A percentile compares a stretch with the other conserved stretches of the same genome.
These are phyloP conservation scores for Farysia itapuensis DNA, from an alignment of 1,284 basidiomycete genomes.

Conservation along the genomic window DNA sequence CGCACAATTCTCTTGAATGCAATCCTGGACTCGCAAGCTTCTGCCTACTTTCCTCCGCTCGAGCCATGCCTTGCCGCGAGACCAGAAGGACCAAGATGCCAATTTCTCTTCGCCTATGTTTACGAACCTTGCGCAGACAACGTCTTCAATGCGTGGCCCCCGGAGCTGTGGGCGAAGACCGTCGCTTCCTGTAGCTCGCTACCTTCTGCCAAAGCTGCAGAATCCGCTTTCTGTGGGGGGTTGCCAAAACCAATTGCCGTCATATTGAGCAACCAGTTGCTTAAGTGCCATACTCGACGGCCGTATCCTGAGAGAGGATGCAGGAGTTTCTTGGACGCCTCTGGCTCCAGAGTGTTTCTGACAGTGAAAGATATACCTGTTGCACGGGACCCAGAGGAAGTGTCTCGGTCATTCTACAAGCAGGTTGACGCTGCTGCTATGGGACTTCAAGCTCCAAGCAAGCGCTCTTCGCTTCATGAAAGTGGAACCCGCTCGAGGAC, in stretches of 20 bases:
- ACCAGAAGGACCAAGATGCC: constrained; percentile 16
- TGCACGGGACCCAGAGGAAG: no score
- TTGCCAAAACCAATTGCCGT: constrained; percentile 9
- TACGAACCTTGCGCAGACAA: constrained; percentile 27
- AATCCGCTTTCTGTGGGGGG: constrained; percentile 8
- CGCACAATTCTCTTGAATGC: constrained; percentile 14
- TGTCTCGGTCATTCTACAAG: no score
- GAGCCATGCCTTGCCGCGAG: constrained; percentile 9
- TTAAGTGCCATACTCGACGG: constrained; percentile 10
- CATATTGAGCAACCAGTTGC: constrained; percentile 11
- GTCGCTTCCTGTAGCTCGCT: constrained; percentile 9
- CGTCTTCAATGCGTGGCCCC: constrained; percentile 24
- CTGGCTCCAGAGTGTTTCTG: not conserved
- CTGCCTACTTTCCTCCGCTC: constrained; percentile 19
- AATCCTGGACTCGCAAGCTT: constrained; percentile 26
- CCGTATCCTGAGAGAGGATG: not conserved
- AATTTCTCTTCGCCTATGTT: constrained; percentile 21
- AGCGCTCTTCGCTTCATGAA: constrained; percentile 2
- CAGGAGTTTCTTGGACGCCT: not conserved
- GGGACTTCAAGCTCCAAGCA: constrained; percentile 7
- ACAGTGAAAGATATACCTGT: no score
- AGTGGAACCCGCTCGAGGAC: constrained; percentile 2
- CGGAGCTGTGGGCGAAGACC: constrained; percentile 11
- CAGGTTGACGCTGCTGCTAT: not conserved
- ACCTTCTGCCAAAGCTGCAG: constrained; percentile 10